Conservation (phyloP, 495 filamentous ascomycete genomes). For the Usnea hakonensis region DNA sequence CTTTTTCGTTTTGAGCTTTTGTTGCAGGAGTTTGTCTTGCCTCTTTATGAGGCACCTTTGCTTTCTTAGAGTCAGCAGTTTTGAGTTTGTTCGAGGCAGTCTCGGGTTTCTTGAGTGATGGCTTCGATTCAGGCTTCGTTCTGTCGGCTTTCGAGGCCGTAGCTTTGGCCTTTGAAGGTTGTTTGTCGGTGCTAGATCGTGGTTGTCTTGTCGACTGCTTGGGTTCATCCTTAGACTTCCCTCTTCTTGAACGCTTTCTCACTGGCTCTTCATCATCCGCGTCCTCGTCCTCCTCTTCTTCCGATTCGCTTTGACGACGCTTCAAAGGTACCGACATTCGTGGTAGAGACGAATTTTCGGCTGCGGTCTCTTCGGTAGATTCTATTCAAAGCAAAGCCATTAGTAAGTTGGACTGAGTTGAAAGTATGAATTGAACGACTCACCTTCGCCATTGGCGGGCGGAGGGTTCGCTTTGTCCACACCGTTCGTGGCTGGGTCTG, state of each 20-base stretch:
- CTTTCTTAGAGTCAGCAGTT: not conserved
- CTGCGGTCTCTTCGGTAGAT: not conserved
- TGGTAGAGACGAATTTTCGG: not conserved
- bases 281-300: slow-evolving; percentile 34
- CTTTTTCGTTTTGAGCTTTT: slow-evolving; percentile 13
- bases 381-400: not conserved
- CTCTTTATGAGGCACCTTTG: not conserved
- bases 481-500: not conserved
- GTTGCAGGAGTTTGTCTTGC: not conserved
- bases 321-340: slow-evolving; percentile 9
- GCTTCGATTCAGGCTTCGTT: not conserved
- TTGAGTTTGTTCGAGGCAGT: slow-evolving; percentile 3
- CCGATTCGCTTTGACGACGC: slow-evolving; percentile 13
- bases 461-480: not conserved
- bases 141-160: not conserved
- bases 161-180: not conserved
- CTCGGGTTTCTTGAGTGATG: not conserved
- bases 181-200: not conserved
- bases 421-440: not conserved
- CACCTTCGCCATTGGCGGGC: slow-evolving; percentile 8
- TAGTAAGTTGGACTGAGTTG: not conserved
- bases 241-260: slow-evolving; percentile 51
- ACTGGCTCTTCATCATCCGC: slow-evolving; percentile 37
- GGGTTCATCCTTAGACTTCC: slow-evolving; percentile 30
- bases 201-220: not conserved